Conservation (phyloP, 306 rosid species). For the Rosa persica region DNA sequence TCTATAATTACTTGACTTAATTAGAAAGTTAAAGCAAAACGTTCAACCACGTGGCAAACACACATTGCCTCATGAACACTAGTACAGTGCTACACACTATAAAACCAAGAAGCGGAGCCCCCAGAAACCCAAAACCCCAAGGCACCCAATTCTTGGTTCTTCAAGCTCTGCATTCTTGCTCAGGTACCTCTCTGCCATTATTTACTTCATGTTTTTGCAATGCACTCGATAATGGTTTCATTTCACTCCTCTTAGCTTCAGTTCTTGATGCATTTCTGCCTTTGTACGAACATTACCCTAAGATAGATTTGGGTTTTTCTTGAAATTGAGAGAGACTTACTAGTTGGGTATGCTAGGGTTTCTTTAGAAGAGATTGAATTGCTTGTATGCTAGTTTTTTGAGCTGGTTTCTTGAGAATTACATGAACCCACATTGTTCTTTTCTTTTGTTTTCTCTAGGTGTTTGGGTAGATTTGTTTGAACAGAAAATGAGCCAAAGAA, state of each 20-base stretch:
- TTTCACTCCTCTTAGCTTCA: background rate
- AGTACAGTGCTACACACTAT: background rate
- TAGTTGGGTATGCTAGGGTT: background rate
- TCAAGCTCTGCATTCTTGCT: background rate
- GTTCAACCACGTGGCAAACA: background rate
- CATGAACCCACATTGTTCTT: background rate
- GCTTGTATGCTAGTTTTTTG: background rate
- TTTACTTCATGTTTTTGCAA: background rate
- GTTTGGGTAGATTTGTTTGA: background rate
- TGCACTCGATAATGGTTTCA: background rate
- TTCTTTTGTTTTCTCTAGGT: slow-evolving; percentile 1
- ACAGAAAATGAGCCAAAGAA: background rate
- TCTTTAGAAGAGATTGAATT: background rate
- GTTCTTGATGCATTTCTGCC: background rate
- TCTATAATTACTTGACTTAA: background rate
- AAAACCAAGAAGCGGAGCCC: background rate
- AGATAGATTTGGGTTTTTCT: background rate
- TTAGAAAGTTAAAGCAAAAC: background rate
- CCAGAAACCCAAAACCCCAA: slow-evolving; percentile 2
- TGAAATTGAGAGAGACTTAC: background rate
- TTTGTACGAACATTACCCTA: slow-evolving; percentile 6
- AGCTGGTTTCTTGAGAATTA: background rate
- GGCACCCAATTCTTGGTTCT: background rate
- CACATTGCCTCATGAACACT: background rate
- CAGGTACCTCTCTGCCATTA: background rate